These are phyloP conservation scores for Platanthera guangdongensis DNA, from an alignment of 106 monocot species.

Conservation along the genomic window DNA sequence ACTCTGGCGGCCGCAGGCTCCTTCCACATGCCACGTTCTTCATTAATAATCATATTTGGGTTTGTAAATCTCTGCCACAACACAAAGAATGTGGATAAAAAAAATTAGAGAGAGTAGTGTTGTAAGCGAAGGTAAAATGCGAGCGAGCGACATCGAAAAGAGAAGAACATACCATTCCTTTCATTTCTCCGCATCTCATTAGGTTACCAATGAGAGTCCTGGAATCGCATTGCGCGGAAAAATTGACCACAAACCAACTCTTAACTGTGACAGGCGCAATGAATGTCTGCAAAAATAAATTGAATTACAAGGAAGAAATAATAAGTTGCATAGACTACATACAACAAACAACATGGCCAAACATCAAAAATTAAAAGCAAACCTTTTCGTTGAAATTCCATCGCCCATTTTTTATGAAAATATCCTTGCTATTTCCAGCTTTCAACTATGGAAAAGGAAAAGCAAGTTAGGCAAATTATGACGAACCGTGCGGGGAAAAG, in stretches of 20 bases:
- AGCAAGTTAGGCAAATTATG: background rate
- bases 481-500: background rate
- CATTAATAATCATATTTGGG: slow-evolving; percentile 71
- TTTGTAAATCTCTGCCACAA: slow-evolving; percentile 36
- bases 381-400: slow-evolving; percentile 98
- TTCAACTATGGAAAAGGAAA: slow-evolving; percentile 38
- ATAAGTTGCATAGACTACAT: too few species aligned
- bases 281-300: slow-evolving; percentile 47
- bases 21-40: slow-evolving; percentile 39
- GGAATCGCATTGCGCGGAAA: slow-evolving; percentile 75
- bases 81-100: too few species aligned
- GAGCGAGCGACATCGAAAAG: background rate
- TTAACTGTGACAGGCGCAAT: slow-evolving; percentile 30
- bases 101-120: too few species aligned
- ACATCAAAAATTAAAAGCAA: too few species aligned
- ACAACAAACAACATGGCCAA: too few species aligned
- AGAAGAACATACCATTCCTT: slow-evolving; percentile 64
- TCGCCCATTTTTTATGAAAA: slow-evolving; percentile 57
- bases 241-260: slow-evolving; percentile 75
- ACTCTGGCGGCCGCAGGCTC: slow-evolving; percentile 51
- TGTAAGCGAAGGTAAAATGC: too few species aligned
- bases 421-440: slow-evolving; percentile 63
- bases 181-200: slow-evolving; percentile 66
- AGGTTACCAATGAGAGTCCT: slow-evolving; percentile 46
- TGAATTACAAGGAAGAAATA: background rate